Conservation (phyloP, 1,284 basidiomycete species). For the Amylostereum areolatum region DNA sequence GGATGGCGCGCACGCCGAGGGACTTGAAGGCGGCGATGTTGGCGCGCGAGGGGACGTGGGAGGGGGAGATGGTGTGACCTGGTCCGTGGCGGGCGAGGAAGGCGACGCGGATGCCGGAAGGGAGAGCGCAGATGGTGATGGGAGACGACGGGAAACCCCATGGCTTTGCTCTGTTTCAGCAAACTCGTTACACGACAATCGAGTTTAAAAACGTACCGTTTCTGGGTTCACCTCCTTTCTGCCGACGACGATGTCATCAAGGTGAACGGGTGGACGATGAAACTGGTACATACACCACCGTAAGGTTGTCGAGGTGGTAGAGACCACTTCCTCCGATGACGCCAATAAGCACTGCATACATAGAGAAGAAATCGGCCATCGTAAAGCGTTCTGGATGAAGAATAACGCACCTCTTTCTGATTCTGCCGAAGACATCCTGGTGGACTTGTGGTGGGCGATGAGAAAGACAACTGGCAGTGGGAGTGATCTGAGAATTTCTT, state of each 20-base stretch:
- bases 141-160: conserved; percentile 94
- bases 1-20: conserved; percentile 82
- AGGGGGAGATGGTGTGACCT: conserved; percentile 71
- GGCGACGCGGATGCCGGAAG: conserved; percentile 75
- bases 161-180: conserved; percentile 47
- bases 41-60: conserved; percentile 77
- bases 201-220: conserved; percentile 41
- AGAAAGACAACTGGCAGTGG: too few species aligned
- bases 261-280: background rate
- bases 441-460: too few species aligned
- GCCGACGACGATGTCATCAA: background rate
- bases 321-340: conserved; percentile 84
- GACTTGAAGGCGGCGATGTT: conserved; percentile 96
- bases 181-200: conserved; percentile 1
- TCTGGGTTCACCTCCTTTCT: conserved; percentile 69
- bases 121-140: conserved; percentile 81
- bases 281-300: conserved; percentile 54
- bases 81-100: conserved; percentile 90
- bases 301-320: conserved; percentile 88
- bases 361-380: too few species aligned
- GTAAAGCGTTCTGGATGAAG: too few species aligned
- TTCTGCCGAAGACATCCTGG: too few species aligned
- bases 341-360: conserved; percentile 61
- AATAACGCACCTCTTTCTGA: too few species aligned
- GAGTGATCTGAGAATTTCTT: too few species aligned